A percentile compares a stretch with the other conserved stretches of the same genome.
Conservation (phyloP, 805 yeast species). For the Naumovozyma dairenensis region DNA sequence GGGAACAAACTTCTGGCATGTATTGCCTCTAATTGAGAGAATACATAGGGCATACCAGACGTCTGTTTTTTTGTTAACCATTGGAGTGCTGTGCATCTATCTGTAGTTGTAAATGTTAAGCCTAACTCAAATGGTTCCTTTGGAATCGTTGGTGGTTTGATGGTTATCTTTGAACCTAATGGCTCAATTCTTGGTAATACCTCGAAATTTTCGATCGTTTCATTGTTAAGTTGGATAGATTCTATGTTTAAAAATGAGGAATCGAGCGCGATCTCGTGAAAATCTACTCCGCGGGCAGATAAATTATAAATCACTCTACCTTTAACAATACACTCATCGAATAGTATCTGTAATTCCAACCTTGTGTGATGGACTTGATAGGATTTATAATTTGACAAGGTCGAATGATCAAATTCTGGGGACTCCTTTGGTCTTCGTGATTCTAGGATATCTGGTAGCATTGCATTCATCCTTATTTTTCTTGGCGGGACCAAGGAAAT, state of each 20-base stretch:
- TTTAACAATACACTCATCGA: conserved; percentile 39
- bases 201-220: conserved; percentile 17
- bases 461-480: no score
- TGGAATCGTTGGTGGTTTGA: conserved; percentile 16
- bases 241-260: conserved; percentile 50
- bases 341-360: conserved; percentile 45
- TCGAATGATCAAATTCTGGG: conserved; percentile 64
- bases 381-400: conserved; percentile 58
- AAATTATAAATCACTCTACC: conserved; percentile 51
- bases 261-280: conserved; percentile 47
- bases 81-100: conserved; percentile 73
- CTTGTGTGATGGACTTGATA: conserved; percentile 44
- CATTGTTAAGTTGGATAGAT: conserved; percentile 36
- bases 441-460: conserved; percentile 24
- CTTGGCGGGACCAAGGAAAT: no score
- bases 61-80: conserved; percentile 71
- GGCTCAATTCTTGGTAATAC: conserved; percentile 40
- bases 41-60: conserved; percentile 57
- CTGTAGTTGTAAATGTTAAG: conserved; percentile 60
- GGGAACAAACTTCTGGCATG: conserved; percentile 86
- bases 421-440: conserved; percentile 23
- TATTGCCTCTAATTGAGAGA: conserved; percentile 86
- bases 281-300: conserved; percentile 19
- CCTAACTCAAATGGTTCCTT: conserved; percentile 21
- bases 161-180: conserved; percentile 47